These are phyloP conservation scores for Delitschia confertaspora DNA, from an alignment of 495 filamentous ascomycete species.

Conservation along the genomic window DNA sequence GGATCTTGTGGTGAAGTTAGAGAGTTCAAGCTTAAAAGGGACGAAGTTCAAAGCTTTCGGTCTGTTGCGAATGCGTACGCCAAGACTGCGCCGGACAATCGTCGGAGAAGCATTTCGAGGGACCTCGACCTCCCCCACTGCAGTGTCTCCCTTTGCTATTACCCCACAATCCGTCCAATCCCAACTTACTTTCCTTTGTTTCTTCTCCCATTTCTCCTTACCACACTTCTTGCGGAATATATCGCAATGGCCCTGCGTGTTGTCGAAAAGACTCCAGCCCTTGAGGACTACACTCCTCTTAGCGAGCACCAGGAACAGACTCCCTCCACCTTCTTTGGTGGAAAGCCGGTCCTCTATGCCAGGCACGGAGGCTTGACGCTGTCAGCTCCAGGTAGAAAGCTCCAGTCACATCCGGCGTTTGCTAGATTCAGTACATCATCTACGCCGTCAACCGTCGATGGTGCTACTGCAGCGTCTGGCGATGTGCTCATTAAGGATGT, in stretches of 20 bases:
- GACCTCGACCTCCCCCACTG: too few relatives aligned
- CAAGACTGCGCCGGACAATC: too few relatives aligned
- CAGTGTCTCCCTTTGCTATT: too few relatives aligned
- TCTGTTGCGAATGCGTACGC: too few relatives aligned
- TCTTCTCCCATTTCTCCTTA: too few relatives aligned
- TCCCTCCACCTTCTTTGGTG: conserved; percentile 70
- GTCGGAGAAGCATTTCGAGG: too few relatives aligned
- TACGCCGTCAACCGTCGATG: conserved; percentile 26
- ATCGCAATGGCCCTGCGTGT: conserved; percentile 24
- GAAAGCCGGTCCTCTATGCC: conserved; percentile 72
- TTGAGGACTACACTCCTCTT: conserved; percentile 59
- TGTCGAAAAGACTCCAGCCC: conserved; percentile 35
- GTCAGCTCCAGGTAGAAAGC: conserved; percentile 39
- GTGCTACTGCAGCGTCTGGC: conserved; percentile 31
- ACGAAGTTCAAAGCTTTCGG: too few relatives aligned
- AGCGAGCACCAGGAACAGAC: conserved; percentile 76
- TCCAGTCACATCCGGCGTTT: conserved; percentile 26
- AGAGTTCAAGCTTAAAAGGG: too few relatives aligned
- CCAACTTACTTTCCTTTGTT: too few relatives aligned
- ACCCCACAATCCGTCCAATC: too few relatives aligned
- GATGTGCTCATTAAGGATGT: conserved; percentile 44
- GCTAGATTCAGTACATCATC: conserved; percentile 17
- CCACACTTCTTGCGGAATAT: too few relatives aligned
- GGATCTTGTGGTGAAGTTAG: neutral
- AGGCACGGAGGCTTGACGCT: conserved; percentile 56